Percentiles rank a stretch among this genome's conserved stretches.
Conservation (phyloP, 2,329 filamentous ascomycete species). For the Cylindrodendrum hubeiense region DNA sequence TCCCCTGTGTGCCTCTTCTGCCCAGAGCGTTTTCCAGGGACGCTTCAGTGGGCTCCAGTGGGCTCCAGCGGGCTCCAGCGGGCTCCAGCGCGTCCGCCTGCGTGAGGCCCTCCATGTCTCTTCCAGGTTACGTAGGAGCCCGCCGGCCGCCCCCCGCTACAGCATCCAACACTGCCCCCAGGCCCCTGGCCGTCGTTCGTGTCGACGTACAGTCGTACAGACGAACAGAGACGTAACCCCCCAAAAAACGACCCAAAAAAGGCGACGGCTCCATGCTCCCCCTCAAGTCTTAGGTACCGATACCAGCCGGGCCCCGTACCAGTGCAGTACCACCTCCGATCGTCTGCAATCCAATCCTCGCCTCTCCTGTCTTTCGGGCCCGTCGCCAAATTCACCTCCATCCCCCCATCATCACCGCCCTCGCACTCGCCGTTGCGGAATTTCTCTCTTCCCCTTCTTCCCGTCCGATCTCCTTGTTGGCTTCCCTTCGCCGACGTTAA, state of each 20-base stretch:
- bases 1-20: constrained; percentile 7
- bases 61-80: background rate
- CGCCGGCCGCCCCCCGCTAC: background rate
- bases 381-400: constrained; percentile 21
- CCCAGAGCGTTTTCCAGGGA: constrained; percentile 4
- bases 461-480: constrained; percentile 5
- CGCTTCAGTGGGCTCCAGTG: background rate
- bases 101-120: background rate
- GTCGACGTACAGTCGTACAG: constrained; percentile 13
- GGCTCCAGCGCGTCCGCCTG: background rate
- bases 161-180: constrained; percentile 11
- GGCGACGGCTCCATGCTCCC: constrained; percentile 10
- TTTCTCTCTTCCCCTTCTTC: constrained; percentile 11
- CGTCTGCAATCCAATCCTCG: constrained; percentile 26
- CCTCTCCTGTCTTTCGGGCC: constrained; percentile 23
- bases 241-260: constrained; percentile 3
- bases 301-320: constrained; percentile 20
- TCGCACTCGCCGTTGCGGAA: background rate
- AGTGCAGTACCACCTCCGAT: constrained; percentile 18
- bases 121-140: background rate
- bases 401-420: constrained; percentile 15
- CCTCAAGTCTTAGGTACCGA: constrained; percentile 21
- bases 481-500: constrained; percentile 17
- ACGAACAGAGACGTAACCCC: constrained; percentile 19
- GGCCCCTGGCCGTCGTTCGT: constrained; percentile 26